Evolutionary conservation across 1,139 yeast genomes (phyloP).

Genomic region (Oligophagozyma castellii): DNA sequence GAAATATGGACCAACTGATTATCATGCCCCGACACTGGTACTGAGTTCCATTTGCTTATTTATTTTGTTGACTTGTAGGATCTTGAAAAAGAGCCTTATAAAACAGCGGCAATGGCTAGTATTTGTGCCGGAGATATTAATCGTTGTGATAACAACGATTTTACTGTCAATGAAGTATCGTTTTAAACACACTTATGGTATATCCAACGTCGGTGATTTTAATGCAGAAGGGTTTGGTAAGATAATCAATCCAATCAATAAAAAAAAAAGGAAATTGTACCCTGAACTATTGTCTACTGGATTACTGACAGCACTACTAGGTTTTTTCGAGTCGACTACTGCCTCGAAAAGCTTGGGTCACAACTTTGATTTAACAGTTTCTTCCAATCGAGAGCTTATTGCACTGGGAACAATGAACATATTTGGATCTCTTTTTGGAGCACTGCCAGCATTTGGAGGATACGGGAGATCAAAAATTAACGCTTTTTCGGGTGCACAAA

Average conservation of each 20-base stretch:
- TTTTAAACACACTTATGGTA: conserved; percentile 42
- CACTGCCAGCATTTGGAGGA: conserved; percentile 91
- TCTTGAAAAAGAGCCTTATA: conserved; percentile 30
- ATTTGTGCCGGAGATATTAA: conserved; percentile 66
- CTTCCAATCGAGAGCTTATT: conserved; percentile 62
- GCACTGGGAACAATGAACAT: conserved; percentile 75
- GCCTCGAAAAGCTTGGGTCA: conserved; percentile 75
- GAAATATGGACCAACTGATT: conserved; percentile 27
- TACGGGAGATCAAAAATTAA: conserved; percentile 88
- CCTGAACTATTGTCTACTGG: conserved; percentile 38
- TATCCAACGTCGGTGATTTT: conserved; percentile 60
- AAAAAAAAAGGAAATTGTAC: conserved; percentile 19
- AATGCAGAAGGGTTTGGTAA: conserved; percentile 30
- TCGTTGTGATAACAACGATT: conserved; percentile 57
- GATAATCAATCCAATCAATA: conserved; percentile 37
- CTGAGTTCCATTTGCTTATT: conserved; percentile 38
- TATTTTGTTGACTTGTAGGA: conserved; percentile 30
- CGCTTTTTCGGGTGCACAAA: conserved; percentile 72
- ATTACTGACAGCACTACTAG: conserved; percentile 71
- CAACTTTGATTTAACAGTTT: conserved; percentile 48
- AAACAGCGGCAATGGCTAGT: conserved; percentile 25
- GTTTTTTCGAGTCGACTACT: conserved; percentile 88
- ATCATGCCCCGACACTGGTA: conserved; percentile 37
- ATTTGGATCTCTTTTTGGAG: conserved; percentile 51
- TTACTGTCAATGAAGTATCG: conserved; percentile 37